Base-by-base conservation (phyloP, 2,329 filamentous ascomycete genomes). In the Elsinoe batatas region DNA sequence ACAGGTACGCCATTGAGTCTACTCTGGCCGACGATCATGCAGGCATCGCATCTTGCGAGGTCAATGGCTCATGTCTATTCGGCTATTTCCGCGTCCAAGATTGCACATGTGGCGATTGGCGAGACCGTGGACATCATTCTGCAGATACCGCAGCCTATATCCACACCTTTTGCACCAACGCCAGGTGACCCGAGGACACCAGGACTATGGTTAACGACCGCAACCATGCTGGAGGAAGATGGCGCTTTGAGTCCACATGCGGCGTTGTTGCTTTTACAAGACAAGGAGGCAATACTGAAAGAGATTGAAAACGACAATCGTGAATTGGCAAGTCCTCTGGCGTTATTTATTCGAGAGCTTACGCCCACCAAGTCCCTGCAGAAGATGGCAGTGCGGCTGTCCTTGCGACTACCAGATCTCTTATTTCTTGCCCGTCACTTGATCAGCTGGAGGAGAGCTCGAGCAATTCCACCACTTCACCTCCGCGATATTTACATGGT, bases 361-460 rank as follows among this genome's bases (percentile, higher is more conserved):
- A 78, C 76, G 26, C 79, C 81, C 4, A 83, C 79, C 1, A 84
- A 84, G 61, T 81, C 78, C 0, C 60, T 91, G 78, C 62, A 87
- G 79, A 87, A 91, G 67, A 81, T 89, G 54, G 82, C 84, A 13
- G 80, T 84, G 61, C 38, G 54, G 18, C 82, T 86, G 53, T 80
- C 84, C 17, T 84, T 97, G 53, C 83, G 86, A 3, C 77, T 93
- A 1, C 78, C 82, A 32, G 88, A 95, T 62, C 85, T 97, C 60
- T 85, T 91, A 60, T 85, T 88, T 62, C 87, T 95, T 59, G 90
- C 91, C 8, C 87, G 88, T 57, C 93, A 97, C 72, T 85, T 98
- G 60, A 90, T 97, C 59, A 95, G 94, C 72, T 97, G 91, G 91
- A 84, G 93, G 20, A 85, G 91, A 57, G 93, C 91, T 46, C 87